Evolutionary conservation across 23 red algal genomes (phyloP).

Genomic region (Gracilaria caudata): DNA sequence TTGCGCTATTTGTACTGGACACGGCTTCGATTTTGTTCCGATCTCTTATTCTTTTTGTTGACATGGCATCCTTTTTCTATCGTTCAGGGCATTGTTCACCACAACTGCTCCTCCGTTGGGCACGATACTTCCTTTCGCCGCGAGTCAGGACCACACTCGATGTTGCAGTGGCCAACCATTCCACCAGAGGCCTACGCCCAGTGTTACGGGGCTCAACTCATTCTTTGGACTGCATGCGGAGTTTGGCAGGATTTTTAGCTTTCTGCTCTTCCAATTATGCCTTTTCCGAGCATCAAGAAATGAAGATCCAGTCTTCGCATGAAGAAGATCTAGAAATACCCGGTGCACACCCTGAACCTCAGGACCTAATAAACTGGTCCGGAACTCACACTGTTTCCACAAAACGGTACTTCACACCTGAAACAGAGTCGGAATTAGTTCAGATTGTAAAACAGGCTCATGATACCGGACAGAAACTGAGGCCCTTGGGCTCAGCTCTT

Average conservation of each 20-base stretch:
- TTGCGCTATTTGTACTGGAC: too few relatives aligned
- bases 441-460: conserved; percentile 52
- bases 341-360: conserved; percentile 16
- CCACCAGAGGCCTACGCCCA: not conserved
- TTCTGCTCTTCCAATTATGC: not conserved
- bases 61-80: not conserved
- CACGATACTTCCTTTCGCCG: not conserved
- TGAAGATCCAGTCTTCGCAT: not conserved
- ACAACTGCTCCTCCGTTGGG: not conserved
- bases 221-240: not conserved
- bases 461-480: conserved; percentile 39
- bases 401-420: conserved; percentile 59
- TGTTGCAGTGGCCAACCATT: not conserved
- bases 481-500: conserved; percentile 89
- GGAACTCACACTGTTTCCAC: conserved; percentile 67
- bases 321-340: not conserved
- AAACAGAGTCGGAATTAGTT: conserved; percentile 57
- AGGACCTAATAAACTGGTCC: conserved; percentile 89
- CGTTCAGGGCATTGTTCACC: conserved; percentile 3
- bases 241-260: not conserved
- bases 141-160: not conserved
- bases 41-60: not conserved
- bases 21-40: too few relatives aligned
- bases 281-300: conserved; percentile 12
- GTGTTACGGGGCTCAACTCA: not conserved